phyloP scores from a whole-genome alignment of 1,284 basidiomycete genomes.

The Moesziomyces sp. region DNA sequence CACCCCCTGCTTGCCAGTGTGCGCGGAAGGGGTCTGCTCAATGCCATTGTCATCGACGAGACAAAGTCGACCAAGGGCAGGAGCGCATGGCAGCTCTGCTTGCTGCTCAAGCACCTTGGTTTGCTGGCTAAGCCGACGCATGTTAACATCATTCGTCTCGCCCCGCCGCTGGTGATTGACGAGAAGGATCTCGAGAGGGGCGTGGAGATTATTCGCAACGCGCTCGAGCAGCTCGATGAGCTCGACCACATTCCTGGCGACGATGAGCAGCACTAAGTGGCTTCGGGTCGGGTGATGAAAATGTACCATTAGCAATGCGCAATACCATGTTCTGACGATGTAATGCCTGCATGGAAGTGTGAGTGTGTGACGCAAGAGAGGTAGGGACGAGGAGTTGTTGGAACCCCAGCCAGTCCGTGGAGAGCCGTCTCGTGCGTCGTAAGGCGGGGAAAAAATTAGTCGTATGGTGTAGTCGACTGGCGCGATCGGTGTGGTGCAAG shows the following conservation, averaged over 20 bases:
- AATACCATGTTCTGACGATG: too few relatives aligned
- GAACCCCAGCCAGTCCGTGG: too few relatives aligned
- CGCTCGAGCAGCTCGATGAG: constrained; percentile 81
- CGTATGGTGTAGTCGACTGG: too few relatives aligned
- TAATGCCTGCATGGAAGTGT: too few relatives aligned
- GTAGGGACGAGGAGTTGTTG: too few relatives aligned
- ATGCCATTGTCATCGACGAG: constrained; percentile 94
- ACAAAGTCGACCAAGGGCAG: constrained; percentile 78
- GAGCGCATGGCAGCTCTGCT: constrained; percentile 94
- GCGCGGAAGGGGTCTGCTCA: constrained; percentile 86
- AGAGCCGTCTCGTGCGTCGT: too few relatives aligned
- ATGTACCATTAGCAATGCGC: too few relatives aligned
- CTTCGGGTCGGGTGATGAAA: too few relatives aligned
- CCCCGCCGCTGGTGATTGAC: constrained; percentile 90
- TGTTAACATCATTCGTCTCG: constrained; percentile 94
- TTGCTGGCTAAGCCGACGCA: constrained; percentile 96
- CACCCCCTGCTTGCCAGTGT: constrained; percentile 77
- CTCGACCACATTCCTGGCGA: constrained; percentile 63
- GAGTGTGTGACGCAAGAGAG: too few relatives aligned
- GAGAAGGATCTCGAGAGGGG: constrained; percentile 84
- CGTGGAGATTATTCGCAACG: constrained; percentile 80
- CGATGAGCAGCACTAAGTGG: constrained; percentile 15
- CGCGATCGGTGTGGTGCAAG: too few relatives aligned
- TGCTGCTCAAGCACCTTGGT: constrained; percentile 89
- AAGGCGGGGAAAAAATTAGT: too few relatives aligned